Percentiles rank a stretch among this genome's conserved stretches.
Conservation (phyloP, 306 rosid species). For the Quercus engelmannii region DNA sequence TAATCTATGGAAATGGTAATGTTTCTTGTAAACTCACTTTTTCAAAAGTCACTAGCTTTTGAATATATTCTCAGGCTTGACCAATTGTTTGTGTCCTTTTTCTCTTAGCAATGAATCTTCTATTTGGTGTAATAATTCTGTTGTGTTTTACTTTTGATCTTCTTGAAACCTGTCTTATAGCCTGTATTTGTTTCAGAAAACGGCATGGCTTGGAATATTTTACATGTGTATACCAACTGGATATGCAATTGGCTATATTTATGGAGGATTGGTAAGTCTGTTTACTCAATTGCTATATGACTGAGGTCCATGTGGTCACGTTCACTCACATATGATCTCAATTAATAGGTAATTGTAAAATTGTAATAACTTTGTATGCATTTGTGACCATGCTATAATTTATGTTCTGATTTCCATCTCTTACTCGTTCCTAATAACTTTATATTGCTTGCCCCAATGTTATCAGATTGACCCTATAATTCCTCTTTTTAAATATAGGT, state of each 20-base stretch:
- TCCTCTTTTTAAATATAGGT: conserved; percentile 43
- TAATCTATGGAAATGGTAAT: neutral
- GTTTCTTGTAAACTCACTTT: neutral
- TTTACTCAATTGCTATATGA: neutral
- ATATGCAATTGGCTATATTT: conserved; percentile 77
- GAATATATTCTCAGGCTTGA: neutral
- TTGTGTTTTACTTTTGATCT: neutral
- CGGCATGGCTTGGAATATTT: conserved; percentile 67
- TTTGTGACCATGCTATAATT: conserved; percentile 2
- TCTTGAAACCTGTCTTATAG: conserved; percentile 21
- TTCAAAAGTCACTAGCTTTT: neutral
- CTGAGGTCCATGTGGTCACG: neutral
- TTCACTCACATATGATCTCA: neutral
- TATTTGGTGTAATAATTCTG: neutral
- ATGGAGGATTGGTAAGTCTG: conserved; percentile 76
- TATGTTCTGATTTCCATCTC: neutral
- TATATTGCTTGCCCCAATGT: neutral
- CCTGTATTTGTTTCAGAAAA: conserved; percentile 50
- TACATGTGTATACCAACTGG: conserved; percentile 91
- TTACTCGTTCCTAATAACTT: neutral
- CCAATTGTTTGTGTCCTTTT: conserved; percentile 11
- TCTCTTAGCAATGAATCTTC: neutral
- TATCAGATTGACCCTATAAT: neutral
- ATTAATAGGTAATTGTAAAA: neutral
- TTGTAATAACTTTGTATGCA: neutral